These are phyloP conservation scores for Malus sylvestris DNA, from an alignment of 306 rosid species.

Conservation along the genomic window DNA sequence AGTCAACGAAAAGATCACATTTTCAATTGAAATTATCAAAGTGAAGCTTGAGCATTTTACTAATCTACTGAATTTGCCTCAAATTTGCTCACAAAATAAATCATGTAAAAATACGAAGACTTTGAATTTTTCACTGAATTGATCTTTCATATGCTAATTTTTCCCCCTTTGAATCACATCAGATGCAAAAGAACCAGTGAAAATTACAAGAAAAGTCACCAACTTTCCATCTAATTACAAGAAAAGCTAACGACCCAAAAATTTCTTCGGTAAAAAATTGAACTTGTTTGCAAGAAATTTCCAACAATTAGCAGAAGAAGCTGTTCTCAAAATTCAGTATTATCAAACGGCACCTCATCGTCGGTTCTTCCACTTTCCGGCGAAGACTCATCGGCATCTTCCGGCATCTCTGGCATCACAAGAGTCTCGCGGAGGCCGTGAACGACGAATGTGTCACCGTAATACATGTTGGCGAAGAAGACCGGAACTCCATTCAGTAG, in stretches of 20 bases:
- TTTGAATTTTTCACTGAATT: background rate
- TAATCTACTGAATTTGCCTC: background rate
- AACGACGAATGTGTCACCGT: slow-evolving; percentile 46
- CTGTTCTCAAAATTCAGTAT: slow-evolving; percentile 38
- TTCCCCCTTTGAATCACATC: background rate
- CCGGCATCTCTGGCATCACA: background rate
- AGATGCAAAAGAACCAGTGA: background rate
- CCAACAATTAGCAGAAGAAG: background rate
- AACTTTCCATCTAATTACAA: background rate
- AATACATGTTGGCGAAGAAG: slow-evolving; percentile 38
- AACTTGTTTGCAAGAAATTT: background rate
- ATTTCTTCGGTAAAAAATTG: background rate
- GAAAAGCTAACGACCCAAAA: background rate
- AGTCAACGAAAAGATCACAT: background rate
- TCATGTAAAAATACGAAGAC: background rate
- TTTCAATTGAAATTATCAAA: background rate
- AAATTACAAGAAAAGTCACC: background rate
- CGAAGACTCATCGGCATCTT: slow-evolving; percentile 4
- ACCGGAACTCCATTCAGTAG: slow-evolving; percentile 53
- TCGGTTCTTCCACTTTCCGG: background rate
- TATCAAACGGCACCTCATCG: slow-evolving; percentile 12
- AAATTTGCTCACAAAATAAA: background rate
- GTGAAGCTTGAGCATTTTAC: background rate
- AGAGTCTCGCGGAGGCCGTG: slow-evolving; percentile 63
- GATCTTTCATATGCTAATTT: background rate